Conservation (phyloP, 31 red algal species). For the Odonthalia washingtoniensis region DNA sequence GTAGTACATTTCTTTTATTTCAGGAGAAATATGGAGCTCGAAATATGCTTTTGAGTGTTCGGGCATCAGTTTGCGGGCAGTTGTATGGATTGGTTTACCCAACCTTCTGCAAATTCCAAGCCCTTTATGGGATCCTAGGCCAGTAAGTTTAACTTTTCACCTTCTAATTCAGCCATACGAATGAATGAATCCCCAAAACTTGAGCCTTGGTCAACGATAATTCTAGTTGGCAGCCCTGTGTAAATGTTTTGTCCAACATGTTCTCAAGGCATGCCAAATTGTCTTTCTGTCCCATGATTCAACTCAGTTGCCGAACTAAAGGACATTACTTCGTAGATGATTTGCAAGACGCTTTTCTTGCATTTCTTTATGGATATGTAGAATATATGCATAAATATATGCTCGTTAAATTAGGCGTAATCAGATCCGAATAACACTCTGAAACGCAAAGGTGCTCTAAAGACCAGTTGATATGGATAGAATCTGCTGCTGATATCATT, state of each 20-base stretch:
- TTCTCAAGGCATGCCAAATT: neutral
- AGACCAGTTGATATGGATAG: slow-evolving; percentile 32
- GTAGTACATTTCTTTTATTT: slow-evolving; percentile 43
- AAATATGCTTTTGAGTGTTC: neutral
- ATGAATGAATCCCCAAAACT: slow-evolving; percentile 31
- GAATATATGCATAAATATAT: slow-evolving; percentile 23
- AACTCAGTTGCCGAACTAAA: slow-evolving; percentile 11
- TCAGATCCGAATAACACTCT: slow-evolving; percentile 24
- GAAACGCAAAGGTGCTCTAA: slow-evolving; percentile 2
- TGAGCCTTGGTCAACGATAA: slow-evolving; percentile 33
- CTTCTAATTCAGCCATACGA: neutral
- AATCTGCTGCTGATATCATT: slow-evolving; percentile 8
- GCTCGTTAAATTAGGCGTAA: slow-evolving; percentile 25
- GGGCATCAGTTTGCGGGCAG: slow-evolving; percentile 19
- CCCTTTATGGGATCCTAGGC: slow-evolving; percentile 27
- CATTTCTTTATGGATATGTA: too few species aligned
- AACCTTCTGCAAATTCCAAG: slow-evolving; percentile 45
- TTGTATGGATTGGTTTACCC: too few species aligned
- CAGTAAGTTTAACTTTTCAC: slow-evolving; percentile 3
- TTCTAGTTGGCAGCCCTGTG: slow-evolving; percentile 49
- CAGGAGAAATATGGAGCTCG: neutral
- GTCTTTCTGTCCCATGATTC: neutral
- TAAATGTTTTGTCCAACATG: slow-evolving; percentile 26
- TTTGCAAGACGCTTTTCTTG: slow-evolving; percentile 8
- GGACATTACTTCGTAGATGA: slow-evolving; percentile 32